phyloP scores from a whole-genome alignment of 371 early-diverging fungal genomes.

The Encephalitozoon hellem region DNA sequence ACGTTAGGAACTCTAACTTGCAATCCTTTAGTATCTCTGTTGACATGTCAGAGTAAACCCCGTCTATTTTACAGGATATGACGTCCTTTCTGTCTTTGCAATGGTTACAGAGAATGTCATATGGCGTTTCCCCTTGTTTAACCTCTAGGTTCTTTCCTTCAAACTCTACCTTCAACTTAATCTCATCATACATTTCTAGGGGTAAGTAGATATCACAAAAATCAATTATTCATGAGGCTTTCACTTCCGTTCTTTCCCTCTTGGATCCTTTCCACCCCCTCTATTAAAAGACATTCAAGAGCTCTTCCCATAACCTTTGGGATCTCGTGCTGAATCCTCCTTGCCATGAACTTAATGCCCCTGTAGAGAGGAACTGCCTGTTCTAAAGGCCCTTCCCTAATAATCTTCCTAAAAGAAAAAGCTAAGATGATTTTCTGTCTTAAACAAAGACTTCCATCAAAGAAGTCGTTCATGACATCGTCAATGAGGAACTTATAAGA shows the following conservation, averaged over 20 bases:
- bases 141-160: background rate
- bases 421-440: background rate
- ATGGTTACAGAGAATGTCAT: slow-evolving; percentile 11
- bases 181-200: background rate
- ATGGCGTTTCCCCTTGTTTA: slow-evolving; percentile 32
- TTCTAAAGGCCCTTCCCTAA: background rate
- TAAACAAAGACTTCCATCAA: background rate
- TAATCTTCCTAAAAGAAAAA: background rate
- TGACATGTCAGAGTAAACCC: slow-evolving; percentile 77
- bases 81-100: slow-evolving; percentile 35
- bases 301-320: background rate
- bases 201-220: background rate
- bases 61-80: slow-evolving; percentile 64
- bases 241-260: background rate
- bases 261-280: background rate
- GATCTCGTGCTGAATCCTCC: background rate
- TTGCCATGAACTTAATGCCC: background rate
- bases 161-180: background rate
- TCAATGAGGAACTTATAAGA: background rate
- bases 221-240: background rate
- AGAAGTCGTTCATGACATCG: background rate
- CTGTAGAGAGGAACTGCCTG: background rate
- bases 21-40: slow-evolving; percentile 74
- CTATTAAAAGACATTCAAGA: background rate
- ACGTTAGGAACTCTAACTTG: slow-evolving; percentile 78